Conservation (phyloP, 495 filamentous ascomycete species). For the Aspergillus biplanus region DNA sequence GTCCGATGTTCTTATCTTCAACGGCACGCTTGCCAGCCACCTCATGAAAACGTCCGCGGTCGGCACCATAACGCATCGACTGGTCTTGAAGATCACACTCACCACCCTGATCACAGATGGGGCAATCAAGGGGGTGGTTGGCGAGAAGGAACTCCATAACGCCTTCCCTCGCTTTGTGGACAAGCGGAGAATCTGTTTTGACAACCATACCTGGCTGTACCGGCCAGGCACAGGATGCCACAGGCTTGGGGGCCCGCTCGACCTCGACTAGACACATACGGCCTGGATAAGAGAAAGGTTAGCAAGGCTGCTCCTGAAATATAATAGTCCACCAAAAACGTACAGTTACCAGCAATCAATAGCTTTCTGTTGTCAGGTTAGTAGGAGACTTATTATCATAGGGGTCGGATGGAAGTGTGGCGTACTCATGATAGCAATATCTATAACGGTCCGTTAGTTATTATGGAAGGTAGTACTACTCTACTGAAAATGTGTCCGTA, state of each 20-base stretch:
- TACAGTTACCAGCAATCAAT: conserved; percentile 97
- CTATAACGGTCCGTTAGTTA: conserved; percentile 55
- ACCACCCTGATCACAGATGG: conserved; percentile 96
- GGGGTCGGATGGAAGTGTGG: conserved; percentile 11
- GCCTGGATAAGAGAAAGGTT: conserved; percentile 34
- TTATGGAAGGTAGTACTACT: not conserved
- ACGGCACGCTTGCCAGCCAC: conserved; percentile 91
- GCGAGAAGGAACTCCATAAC: conserved; percentile 98
- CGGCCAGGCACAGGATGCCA: conserved; percentile 98
- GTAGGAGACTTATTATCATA: conserved; percentile 20
- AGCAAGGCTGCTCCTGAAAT: conserved; percentile 3
- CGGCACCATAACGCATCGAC: conserved; percentile 96
- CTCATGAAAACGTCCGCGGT: conserved; percentile 96
- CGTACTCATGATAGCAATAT: conserved; percentile 99
- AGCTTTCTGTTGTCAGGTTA: conserved; percentile 69
- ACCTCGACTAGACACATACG: conserved; percentile 99
- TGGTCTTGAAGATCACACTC: conserved; percentile 99
- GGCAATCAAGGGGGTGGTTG: conserved; percentile 97
- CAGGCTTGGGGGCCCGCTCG: conserved; percentile 91
- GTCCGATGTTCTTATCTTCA: conserved; percentile 99
- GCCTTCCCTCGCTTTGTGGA: conserved; percentile 96
- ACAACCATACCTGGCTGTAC: conserved; percentile 98
- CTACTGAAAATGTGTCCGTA: conserved; percentile 36
- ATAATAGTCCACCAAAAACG: conserved; percentile 18
- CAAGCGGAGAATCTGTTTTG: conserved; percentile 92